Percentiles rank a stretch among this genome's conserved stretches.
These are phyloP conservation scores for Metschnikowia cubensis DNA, from an alignment of 805 yeast species.

Conservation along the genomic window DNA sequence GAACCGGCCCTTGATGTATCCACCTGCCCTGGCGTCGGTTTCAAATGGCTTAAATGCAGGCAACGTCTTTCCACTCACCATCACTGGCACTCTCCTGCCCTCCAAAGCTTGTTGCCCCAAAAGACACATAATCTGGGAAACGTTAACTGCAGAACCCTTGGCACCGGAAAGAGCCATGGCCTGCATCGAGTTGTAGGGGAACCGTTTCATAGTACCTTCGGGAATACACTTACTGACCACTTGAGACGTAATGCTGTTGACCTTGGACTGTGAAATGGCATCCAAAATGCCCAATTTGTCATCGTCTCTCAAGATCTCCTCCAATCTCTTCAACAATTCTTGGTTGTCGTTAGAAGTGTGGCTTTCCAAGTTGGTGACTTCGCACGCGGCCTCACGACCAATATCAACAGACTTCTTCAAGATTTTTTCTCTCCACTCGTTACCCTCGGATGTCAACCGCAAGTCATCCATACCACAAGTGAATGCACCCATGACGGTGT, in stretches of 20 bases:
- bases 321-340: constrained; percentile 82
- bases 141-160: constrained; percentile 97
- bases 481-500: constrained; percentile 86
- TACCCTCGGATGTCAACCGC: constrained; percentile 87
- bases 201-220: constrained; percentile 89
- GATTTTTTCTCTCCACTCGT: constrained; percentile 80
- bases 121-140: constrained; percentile 98
- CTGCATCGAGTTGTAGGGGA: constrained; percentile 97
- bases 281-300: constrained; percentile 88
- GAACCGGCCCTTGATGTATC: constrained; percentile 94
- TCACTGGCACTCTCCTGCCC: constrained; percentile 98
- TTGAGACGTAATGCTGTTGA: constrained; percentile 86
- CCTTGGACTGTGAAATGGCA: constrained; percentile 92
- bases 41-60: constrained; percentile 97
- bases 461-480: constrained; percentile 99
- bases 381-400: constrained; percentile 91
- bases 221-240: constrained; percentile 95
- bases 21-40: constrained; percentile 98
- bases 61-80: constrained; percentile 96
- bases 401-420: constrained; percentile 71
- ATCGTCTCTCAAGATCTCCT: constrained; percentile 93
- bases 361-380: constrained; percentile 78
- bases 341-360: constrained; percentile 47
- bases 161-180: constrained; percentile 99
- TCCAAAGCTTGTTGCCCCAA: constrained; percentile 98